Evolutionary conservation across 306 rosid genomes (phyloP), one percentile per base, ranked within the genome.

Genomic region (Trichosanthes cucumerina): DNA sequence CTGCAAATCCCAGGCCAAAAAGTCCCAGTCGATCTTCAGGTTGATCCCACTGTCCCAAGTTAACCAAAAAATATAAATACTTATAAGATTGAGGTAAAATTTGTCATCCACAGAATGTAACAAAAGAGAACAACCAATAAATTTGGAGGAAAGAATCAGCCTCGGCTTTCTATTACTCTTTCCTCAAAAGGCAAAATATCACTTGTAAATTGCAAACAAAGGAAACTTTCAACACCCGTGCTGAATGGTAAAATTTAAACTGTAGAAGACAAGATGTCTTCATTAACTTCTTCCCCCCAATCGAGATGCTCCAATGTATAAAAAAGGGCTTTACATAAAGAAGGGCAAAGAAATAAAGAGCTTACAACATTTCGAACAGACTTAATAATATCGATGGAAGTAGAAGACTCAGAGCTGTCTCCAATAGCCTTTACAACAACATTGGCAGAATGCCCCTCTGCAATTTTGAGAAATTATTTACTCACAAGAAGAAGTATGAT

Each of bases 1-100:
- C 90, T 78, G 98, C 85, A 87, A 93, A 93, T 63, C 98, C 98
- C 79, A 93, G 84, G 62, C 93, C 97, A 31, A 91, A 9, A 46
- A 93, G 87, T 60, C 88, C 97, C 33, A 84, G 7, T 34, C 97
- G 88, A 80, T 93, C 97, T 83, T 91, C 97, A 12, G 92, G 84
- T 57, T 82, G 77, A 82, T 86, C 91, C 96, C 95, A 93, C 97
- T 93, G 86, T 80, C 80, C 79, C 9, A 75, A 84, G 44, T 78
- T 77, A 85, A 74, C 75, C 60, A 44, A 14, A 77, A 59, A 74
- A 23, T 49, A 85, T 60, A 18, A 50, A 26, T 15, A 69, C 81
- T 16, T 33, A 76, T 9, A 80, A 26, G 21, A 18, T 39, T 33
- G 16, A 8, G 38, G 15, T 47, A 46, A 71, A 71, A 21, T 1